phyloP scores from a whole-genome alignment of 1,139 yeast genomes.

The Kazachstania sp. region DNA sequence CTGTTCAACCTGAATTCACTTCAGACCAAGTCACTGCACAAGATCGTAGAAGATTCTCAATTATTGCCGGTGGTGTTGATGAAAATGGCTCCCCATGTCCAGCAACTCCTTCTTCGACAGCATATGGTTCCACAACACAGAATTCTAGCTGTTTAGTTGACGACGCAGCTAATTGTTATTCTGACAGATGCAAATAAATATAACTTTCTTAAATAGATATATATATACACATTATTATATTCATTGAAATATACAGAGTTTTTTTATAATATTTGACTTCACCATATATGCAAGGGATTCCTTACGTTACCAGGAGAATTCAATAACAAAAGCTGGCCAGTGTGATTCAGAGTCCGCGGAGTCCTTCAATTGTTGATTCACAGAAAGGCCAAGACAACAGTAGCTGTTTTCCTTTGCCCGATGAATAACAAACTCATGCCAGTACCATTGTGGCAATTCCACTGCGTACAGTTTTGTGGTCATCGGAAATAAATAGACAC shows the following conservation, averaged over 20 bases:
- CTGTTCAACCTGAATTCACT: constrained; percentile 84
- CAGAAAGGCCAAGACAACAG: no score
- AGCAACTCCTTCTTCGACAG: constrained; percentile 7
- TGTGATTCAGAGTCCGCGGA: background rate
- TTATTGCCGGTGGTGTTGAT: constrained; percentile 32
- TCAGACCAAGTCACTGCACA: constrained; percentile 25
- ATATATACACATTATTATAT: background rate
- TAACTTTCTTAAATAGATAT: background rate
- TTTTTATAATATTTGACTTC: no score
- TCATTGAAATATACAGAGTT: background rate
- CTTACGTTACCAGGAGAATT: no score
- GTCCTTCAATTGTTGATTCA: background rate
- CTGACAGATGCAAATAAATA: constrained; percentile 30
- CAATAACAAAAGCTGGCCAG: background rate
- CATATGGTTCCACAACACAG: constrained; percentile 32
- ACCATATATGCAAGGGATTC: background rate
- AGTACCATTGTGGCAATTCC: no score
- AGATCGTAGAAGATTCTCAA: constrained; percentile 31
- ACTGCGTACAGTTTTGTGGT: no score
- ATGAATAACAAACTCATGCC: no score
- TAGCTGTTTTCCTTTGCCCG: no score
- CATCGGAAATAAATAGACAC: no score
- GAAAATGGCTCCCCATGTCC: constrained; percentile 9
- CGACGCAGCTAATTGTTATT: constrained; percentile 40
- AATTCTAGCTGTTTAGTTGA: constrained; percentile 37